Percentiles rank a stretch among this genome's conserved stretches.
These are phyloP conservation scores for Rosa hybrid DNA, from an alignment of 331 rosid genomes.

Conservation along the genomic window DNA sequence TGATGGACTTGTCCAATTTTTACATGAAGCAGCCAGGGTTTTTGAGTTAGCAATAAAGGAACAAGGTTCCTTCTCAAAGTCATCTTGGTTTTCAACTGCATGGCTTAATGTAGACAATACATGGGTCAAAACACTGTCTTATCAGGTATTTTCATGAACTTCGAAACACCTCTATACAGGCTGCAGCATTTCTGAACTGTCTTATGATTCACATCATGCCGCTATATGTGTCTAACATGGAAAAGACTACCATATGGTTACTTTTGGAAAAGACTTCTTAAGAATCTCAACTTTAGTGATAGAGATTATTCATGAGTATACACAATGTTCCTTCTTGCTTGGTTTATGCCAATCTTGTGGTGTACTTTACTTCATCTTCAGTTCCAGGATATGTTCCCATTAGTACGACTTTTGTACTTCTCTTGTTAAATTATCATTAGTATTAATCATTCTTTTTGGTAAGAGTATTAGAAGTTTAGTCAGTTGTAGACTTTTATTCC, in stretches of 20 bases:
- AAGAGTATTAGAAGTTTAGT: neutral
- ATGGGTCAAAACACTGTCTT: slow-evolving; percentile 80
- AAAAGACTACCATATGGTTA: neutral
- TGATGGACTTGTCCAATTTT: slow-evolving; percentile 78
- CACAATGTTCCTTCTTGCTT: slow-evolving; percentile 5
- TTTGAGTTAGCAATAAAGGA: slow-evolving; percentile 88
- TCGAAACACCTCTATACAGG: neutral
- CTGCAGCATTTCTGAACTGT: neutral
- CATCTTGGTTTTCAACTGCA: slow-evolving; percentile 75
- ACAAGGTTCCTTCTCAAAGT: slow-evolving; percentile 51
- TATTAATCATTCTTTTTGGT: neutral
- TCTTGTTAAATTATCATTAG: neutral
- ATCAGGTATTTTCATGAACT: slow-evolving; percentile 60
- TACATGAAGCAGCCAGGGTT: slow-evolving; percentile 90
- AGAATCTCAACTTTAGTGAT: neutral
- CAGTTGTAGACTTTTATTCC: neutral
- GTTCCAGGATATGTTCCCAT: neutral
- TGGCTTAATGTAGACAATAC: slow-evolving; percentile 92
- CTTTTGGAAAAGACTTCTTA: neutral
- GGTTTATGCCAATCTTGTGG: neutral
- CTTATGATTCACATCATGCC: slow-evolving; percentile 8
- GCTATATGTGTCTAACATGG: neutral
- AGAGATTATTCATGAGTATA: slow-evolving; percentile 4
- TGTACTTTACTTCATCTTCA: slow-evolving; percentile 1
- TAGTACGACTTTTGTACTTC: neutral